phyloP scores from a whole-genome alignment of 257 asterid species.

The Anisodus tanguticus region DNA sequence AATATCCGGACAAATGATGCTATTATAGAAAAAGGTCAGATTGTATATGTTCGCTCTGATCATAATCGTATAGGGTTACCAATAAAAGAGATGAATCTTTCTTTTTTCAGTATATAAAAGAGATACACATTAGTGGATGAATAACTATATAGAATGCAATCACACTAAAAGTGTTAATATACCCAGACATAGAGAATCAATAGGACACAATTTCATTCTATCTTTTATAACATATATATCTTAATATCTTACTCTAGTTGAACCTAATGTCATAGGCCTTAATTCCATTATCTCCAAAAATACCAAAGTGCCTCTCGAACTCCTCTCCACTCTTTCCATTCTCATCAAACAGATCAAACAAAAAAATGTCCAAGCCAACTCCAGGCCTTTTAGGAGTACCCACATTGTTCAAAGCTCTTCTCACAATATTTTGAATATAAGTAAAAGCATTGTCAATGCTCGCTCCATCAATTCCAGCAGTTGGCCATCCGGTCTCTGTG shows the following conservation, averaged over 20 bases:
- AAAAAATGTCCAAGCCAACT: slow-evolving; percentile 64
- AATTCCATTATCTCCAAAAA: slow-evolving; percentile 56
- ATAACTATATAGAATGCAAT: no score
- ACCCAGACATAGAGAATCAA: no score
- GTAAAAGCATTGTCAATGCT: slow-evolving; percentile 58
- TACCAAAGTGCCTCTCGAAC: slow-evolving; percentile 72
- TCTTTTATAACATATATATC: no score
- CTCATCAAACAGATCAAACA: slow-evolving; percentile 81
- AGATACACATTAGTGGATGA: no score
- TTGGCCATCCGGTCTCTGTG: slow-evolving; percentile 87
- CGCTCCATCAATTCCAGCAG: slow-evolving; percentile 57
- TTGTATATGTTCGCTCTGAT: no score
- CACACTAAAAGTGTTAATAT: no score
- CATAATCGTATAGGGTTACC: no score
- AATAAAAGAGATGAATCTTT: no score
- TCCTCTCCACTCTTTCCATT: slow-evolving; percentile 60
- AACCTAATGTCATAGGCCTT: slow-evolving; percentile 63
- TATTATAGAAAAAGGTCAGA: no score
- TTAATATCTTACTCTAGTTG: slow-evolving; percentile 18
- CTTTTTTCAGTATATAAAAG: no score
- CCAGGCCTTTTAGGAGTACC: slow-evolving; percentile 83
- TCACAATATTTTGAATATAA: slow-evolving; percentile 60
- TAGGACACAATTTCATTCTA: no score
- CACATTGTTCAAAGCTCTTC: slow-evolving; percentile 50
- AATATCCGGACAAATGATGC: no score